phyloP scores from a whole-genome alignment of 768 basidiomycete species.

The Mycena vulgaris region DNA sequence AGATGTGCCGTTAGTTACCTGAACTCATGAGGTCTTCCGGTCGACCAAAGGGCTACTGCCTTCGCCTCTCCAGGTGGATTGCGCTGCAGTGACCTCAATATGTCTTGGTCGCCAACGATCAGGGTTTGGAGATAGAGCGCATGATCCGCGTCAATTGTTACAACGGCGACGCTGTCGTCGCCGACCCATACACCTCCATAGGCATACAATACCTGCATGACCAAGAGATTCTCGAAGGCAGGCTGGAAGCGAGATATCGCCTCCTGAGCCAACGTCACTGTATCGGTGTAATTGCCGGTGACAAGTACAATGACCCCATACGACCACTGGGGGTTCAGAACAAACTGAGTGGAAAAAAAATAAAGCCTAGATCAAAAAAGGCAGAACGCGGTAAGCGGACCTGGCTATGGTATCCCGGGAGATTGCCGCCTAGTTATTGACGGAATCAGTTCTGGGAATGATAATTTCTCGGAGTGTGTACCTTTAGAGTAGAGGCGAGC shows the following conservation, averaged over 20 bases:
- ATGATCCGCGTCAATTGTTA: slow-evolving; percentile 47
- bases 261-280: slow-evolving; percentile 49
- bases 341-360: too few relatives aligned
- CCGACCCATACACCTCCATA: slow-evolving; percentile 55
- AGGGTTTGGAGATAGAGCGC: slow-evolving; percentile 51
- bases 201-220: slow-evolving; percentile 42
- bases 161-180: slow-evolving; percentile 46
- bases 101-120: slow-evolving; percentile 51
- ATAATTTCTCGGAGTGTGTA: slow-evolving; percentile 35
- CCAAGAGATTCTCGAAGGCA: slow-evolving; percentile 51
- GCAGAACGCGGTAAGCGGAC: too few relatives aligned
- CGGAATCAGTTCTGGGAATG: not conserved
- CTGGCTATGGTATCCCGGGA: slow-evolving; percentile 59
- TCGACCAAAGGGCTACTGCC: slow-evolving; percentile 54
- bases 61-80: slow-evolving; percentile 22
- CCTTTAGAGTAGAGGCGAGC: slow-evolving; percentile 53
- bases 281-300: slow-evolving; percentile 54
- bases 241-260: slow-evolving; percentile 52
- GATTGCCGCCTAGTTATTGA: slow-evolving; percentile 50
- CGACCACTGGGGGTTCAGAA: slow-evolving; percentile 55
- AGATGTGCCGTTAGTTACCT: slow-evolving; percentile 41
- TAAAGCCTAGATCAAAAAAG: too few relatives aligned
- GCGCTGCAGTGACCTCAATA: slow-evolving; percentile 51
- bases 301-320: slow-evolving; percentile 60
- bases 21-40: slow-evolving; percentile 56